Evolutionary conservation across 2,329 filamentous ascomycete species (phyloP), one percentile per base, ranked within the genome.

Genomic region (Colletotrichum salicis): DNA sequence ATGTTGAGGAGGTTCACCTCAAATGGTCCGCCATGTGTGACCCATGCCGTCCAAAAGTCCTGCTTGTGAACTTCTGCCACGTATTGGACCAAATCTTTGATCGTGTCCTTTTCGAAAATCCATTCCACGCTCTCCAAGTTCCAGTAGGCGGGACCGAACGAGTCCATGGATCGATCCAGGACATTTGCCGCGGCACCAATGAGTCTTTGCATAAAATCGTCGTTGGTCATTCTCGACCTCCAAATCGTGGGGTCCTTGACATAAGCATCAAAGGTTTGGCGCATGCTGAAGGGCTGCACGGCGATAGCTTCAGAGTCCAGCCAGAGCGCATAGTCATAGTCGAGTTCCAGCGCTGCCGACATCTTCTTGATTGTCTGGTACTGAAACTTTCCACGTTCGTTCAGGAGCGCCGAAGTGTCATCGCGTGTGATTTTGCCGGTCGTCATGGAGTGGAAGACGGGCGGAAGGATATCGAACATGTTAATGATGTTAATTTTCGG

Each of bases 321-420:
- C 65, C 69, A 71, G 1, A 71, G 65, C 5, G 54, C 69, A 41
- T 61, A 71, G 59, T 71, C 65, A 10, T 64, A 71, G 2, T 71
- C 41, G 19, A 48, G 19, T 4, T 48, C 35, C 0, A 71, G 12
- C 12, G 45, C 33, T 22, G 65, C 69, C 2, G 59, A 54, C 65
- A 71, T 4, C 29, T 71, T 71, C 22, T 71, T 71, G 15, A 71
- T 64, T 5, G 69, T 60, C 6, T 71, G 69, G 8, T 71, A 71
- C 22, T 69, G 45, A 29, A 10, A 64, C 55, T 64, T 71, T 7
- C 66, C 60, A 2, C 48, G 69, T 15, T 60, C 65, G 8, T 4
- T 5, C 6, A 71, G 48, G 1, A 71, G 22, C 8, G 65, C 65
- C 4, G 69, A 71, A 0, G 69, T 71, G 35, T 71, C 59, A 7